A percentile compares a stretch with the other conserved stretches of the same genome.
phyloP scores from a whole-genome alignment of 331 rosid species.

The Malus hybrid region DNA sequence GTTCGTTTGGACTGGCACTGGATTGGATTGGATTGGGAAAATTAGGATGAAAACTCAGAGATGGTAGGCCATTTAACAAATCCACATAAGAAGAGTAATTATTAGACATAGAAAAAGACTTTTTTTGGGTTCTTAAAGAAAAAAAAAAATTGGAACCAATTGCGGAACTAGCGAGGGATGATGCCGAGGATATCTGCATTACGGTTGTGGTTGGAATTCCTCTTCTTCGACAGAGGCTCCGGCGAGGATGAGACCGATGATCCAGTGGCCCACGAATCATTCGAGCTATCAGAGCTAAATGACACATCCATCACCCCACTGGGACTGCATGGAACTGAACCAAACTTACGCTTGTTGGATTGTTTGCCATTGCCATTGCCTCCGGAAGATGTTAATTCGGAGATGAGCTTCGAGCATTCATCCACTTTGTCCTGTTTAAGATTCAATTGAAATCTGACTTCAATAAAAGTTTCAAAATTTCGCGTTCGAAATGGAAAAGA shows the following conservation, averaged over 20 bases:
- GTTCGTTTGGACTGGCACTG: neutral
- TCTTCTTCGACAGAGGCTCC: conserved; percentile 64
- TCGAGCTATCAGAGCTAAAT: conserved; percentile 71
- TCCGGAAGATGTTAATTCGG: conserved; percentile 25
- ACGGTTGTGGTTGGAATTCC: conserved; percentile 21
- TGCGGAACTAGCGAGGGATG: conserved; percentile 32
- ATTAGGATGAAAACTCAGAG: conserved; percentile 33
- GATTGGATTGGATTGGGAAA: conserved; percentile 4
- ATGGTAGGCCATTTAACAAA: conserved; percentile 62
- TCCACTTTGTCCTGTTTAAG: conserved; percentile 54
- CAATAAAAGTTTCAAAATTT: too few relatives aligned
- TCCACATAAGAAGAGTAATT: conserved; percentile 14
- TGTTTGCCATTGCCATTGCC: conserved; percentile 11
- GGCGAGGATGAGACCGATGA: conserved; percentile 72
- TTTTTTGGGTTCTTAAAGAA: neutral
- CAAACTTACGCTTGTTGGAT: conserved; percentile 55
- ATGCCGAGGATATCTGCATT: conserved; percentile 23
- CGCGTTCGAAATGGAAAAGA: neutral
- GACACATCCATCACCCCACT: conserved; percentile 70
- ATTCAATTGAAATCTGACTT: neutral
- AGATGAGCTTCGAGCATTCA: conserved; percentile 45
- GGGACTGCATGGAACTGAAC: conserved; percentile 64
- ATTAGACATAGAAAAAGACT: conserved; percentile 13
- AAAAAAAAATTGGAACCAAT: neutral
- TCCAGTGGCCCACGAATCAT: conserved; percentile 59